Base-by-base conservation (phyloP, 257 asterid species). In the Solanum infundibuliforme region DNA sequence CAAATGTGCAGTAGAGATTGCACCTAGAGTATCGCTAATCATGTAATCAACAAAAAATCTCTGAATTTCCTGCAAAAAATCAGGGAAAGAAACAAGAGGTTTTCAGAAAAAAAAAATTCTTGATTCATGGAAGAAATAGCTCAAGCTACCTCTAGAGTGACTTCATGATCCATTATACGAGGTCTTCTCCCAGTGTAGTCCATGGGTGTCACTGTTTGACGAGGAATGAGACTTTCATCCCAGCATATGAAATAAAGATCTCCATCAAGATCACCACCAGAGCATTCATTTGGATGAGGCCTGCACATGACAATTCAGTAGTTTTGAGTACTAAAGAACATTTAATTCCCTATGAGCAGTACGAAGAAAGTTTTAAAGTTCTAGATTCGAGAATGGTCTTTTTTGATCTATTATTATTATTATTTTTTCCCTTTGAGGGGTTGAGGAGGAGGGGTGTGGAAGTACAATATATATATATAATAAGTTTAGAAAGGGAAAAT, bases 231-330 rank as follows among this genome's bases (percentile, higher is more conserved):
- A 87, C 71, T 91, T 88, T 90, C 87, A 52, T 95, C 99, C 99
- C 98, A 97, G 93, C 99, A 95, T 83, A 97, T 88, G 52, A 95
- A 97, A 89, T 97, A 97, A 35, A 93, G 90, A 89, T 97, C 99
- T 55, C 99, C 99, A 88, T 97, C 99, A 86, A 97, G 99, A 91
- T 97, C 99, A 76, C 99, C 99, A 79, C 99, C 98, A 12, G 99
- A 96, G 91, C 99, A 96, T 93, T 96, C 99, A 87, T 94, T 96
- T 31, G 99, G 98, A 89, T 96, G 99, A 89, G 99, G 99, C 98
- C 99, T 95, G 94, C 74, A 90, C 88, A 86, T 86, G 83, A 72
- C 25, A 62, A 23, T 48, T 83, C 85, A 82, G 27, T 48, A 20
- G 20, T 82, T 38, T 4, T 81, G 69, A 82, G 43, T 31, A 48